These are phyloP conservation scores for Dacryopinax spathularia DNA, from an alignment of 768 basidiomycete genomes.

Conservation along the genomic window DNA sequence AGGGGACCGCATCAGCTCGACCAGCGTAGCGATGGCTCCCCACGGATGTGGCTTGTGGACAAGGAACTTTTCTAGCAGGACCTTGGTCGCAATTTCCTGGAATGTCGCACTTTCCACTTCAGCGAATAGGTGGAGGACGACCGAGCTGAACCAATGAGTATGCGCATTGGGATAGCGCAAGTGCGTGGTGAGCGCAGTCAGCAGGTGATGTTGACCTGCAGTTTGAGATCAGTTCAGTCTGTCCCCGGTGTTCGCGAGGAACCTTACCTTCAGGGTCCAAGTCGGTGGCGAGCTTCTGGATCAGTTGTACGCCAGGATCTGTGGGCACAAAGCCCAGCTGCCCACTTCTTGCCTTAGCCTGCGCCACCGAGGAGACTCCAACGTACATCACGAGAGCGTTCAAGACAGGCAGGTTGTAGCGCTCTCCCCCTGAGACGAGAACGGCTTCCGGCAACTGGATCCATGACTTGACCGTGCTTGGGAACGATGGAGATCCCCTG, in stretches of 20 bases:
- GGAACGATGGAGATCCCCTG: conserved; percentile 56
- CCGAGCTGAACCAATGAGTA: conserved; percentile 93
- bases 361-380: conserved; percentile 82
- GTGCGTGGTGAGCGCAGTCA: conserved; percentile 86
- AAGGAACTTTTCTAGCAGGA: conserved; percentile 84
- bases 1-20: conserved; percentile 78
- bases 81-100: conserved; percentile 72
- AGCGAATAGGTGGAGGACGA: conserved; percentile 74
- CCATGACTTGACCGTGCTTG: conserved; percentile 64
- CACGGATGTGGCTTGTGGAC: conserved; percentile 93
- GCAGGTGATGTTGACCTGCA: conserved; percentile 83
- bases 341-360: conserved; percentile 74
- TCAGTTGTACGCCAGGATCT: conserved; percentile 70
- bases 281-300: conserved; percentile 69
- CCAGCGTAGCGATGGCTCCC: conserved; percentile 87
- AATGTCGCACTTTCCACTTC: conserved; percentile 65
- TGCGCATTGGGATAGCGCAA: conserved; percentile 96
- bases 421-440: conserved; percentile 37
- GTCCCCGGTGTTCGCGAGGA: not conserved
- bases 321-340: conserved; percentile 64
- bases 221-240: conserved; percentile 5
- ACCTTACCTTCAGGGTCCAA: conserved; percentile 79
- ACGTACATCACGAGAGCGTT: conserved; percentile 94
- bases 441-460: conserved; percentile 37
- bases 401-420: conserved; percentile 77